These are phyloP conservation scores for Paraglomus brasilianum DNA, from an alignment of 192 early-diverging fungal species.

Conservation along the genomic window DNA sequence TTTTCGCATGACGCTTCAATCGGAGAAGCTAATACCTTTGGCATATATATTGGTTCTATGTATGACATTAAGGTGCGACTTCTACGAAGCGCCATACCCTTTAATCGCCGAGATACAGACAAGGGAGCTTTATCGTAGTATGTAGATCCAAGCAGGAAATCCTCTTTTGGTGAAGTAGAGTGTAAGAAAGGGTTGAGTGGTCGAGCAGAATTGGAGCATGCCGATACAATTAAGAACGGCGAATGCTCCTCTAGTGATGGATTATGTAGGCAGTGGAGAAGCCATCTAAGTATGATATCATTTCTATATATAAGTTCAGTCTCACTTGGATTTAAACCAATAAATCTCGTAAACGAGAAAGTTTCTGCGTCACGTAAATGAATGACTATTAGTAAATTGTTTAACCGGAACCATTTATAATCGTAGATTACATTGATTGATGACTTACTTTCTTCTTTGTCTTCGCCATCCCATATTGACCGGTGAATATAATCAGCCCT, in stretches of 20 bases:
- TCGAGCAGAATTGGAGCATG: neutral
- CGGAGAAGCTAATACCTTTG: neutral
- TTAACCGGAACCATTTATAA: neutral
- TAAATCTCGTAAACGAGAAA: conserved; percentile 59
- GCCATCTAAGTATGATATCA: conserved; percentile 42
- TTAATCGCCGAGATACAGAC: too few species aligned
- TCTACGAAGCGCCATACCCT: too few species aligned
- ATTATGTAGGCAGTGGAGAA: conserved; percentile 29
- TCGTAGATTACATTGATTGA: neutral
- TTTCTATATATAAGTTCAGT: conserved; percentile 43
- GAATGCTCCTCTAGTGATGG: too few species aligned
- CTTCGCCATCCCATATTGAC: conserved; percentile 39
- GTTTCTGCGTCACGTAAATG: conserved; percentile 33
- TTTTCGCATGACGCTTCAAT: neutral
- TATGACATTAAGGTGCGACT: neutral
- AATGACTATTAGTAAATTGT: neutral
- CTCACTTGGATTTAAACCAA: conserved; percentile 48
- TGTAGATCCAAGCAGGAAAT: too few species aligned
- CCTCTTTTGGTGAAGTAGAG: too few species aligned
- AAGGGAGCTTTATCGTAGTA: too few species aligned
- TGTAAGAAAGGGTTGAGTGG: too few species aligned
- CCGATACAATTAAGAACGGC: too few species aligned
- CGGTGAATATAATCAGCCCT: conserved; percentile 51
- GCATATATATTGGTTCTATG: neutral
- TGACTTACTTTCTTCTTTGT: conserved; percentile 29